Base-by-base conservation (phyloP, 2,329 filamentous ascomycete genomes). In the Diatrype stigma region DNA sequence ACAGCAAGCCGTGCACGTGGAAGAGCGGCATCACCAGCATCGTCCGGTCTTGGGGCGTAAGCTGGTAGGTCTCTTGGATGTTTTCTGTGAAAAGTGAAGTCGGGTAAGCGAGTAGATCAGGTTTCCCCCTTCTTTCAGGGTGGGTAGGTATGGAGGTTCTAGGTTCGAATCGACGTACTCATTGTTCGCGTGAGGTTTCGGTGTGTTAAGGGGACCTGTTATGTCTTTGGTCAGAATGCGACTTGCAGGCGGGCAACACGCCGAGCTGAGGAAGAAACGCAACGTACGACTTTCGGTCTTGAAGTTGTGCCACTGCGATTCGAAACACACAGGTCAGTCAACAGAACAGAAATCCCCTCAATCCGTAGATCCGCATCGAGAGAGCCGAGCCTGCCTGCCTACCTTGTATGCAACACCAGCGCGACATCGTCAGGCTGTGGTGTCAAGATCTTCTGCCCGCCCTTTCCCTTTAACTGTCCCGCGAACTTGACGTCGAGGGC, bases 1-100 rank as follows among this genome's bases (percentile, higher is more conserved):
- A 91, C 14, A 95, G 78, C 2, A 96, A 79, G n/a, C 90, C 90
- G 65, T 94, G 90, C 46, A 95, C 90, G 70, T 95, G 90, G 77
- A 95, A 95, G 2, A 95, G 79, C 17, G 90, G 90, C 90, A 95
- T 95, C 53, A 95, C 89, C 16, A 95, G 79, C 79, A 91, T 86
- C 26, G 90, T 93, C 45, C 90, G 83, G 68, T 95, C 90, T 48
- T 78, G 66, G 6, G 82, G 68, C 0, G 82, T 85, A 53, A 95
- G 78, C 50, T 86, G 70, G 67, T 95, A 95, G 6, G 90, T 95
- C 52, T 79, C 75, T 63, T 87, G 78, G 65, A 95, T 90, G 70
- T 94, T 95, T 62, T 80, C 80, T 85, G 21, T 38, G 19, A n/a
- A n/a, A n/a, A n/a, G n/a, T n/a, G n/a, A n/a, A n/a, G 21, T 38